Percentiles rank a stretch among this genome's conserved stretches.
phyloP scores from a whole-genome alignment of 2,329 filamentous ascomycete genomes.

The Botryotinia calthae region DNA sequence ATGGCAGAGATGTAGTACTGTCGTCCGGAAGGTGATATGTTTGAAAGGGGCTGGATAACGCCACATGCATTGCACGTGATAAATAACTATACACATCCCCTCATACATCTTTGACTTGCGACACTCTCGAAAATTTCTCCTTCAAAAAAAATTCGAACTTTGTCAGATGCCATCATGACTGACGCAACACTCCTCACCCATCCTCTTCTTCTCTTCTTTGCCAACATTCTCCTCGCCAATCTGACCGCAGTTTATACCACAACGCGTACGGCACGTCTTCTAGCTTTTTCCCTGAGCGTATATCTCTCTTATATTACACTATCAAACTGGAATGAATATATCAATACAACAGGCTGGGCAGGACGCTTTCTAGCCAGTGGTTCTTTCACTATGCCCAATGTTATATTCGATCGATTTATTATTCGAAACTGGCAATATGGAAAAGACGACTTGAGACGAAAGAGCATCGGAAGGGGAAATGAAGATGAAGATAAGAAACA shows the following conservation, averaged over 20 bases:
- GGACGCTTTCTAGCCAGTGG: not conserved
- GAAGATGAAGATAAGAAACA: not conserved
- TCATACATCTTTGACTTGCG: not conserved
- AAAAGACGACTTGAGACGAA: not conserved
- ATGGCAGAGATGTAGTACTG: not conserved
- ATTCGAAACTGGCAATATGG: not conserved
- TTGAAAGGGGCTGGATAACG: not conserved
- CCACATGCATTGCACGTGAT: not conserved
- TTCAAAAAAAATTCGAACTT: too few relatives aligned
- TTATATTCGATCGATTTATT: not conserved
- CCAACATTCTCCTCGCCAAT: not conserved
- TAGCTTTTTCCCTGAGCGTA: not conserved
- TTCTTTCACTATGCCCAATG: not conserved
- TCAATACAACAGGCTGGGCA: not conserved
- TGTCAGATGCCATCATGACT: not conserved
- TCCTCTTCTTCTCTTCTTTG: not conserved
- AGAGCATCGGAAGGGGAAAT: fast-evolving
- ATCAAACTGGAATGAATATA: not conserved
- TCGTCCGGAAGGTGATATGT: not conserved
- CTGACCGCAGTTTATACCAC: not conserved
- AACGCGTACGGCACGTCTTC: not conserved
- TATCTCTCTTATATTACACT: not conserved
- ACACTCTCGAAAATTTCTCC: not conserved
- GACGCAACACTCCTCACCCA: not conserved
- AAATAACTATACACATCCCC: not conserved